Evolutionary conservation across 2,329 filamentous ascomycete genomes (phyloP).

Genomic region (Aspergillus thermomutatus): DNA sequence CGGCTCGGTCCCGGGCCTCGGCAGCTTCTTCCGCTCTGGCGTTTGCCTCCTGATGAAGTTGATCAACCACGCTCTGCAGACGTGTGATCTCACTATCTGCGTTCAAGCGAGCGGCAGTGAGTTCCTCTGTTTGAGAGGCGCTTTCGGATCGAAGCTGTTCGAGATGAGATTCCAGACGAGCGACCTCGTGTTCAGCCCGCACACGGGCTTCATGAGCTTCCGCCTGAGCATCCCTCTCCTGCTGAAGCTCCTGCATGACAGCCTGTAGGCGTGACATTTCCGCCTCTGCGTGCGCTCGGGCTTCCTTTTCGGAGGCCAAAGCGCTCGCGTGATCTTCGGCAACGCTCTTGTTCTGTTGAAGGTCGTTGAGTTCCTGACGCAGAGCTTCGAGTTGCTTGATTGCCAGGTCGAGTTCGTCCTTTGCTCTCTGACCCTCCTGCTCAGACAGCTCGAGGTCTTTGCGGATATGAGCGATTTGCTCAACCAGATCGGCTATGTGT

Average conservation of each 20-base stretch:
- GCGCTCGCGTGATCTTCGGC: slow-evolving; percentile 2
- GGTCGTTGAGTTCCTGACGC: neutral
- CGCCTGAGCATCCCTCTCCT: slow-evolving; percentile 21
- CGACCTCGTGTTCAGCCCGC: slow-evolving; percentile 14
- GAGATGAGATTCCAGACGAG: slow-evolving; percentile 12
- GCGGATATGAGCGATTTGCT: slow-evolving; percentile 58
- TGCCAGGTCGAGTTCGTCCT: slow-evolving; percentile 11
- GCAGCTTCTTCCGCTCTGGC: slow-evolving; percentile 15
- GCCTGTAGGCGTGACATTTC: slow-evolving; percentile 33
- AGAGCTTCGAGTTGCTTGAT: slow-evolving; percentile 1
- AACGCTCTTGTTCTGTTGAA: slow-evolving; percentile 4
- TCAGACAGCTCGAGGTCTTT: slow-evolving; percentile 30
- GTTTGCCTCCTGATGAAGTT: slow-evolving; percentile 28
- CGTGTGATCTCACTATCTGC: slow-evolving; percentile 25
- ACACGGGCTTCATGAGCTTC: slow-evolving; percentile 14
- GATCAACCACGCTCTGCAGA: slow-evolving; percentile 28
- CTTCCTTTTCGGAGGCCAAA: slow-evolving; percentile 11
- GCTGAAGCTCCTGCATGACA: slow-evolving; percentile 48
- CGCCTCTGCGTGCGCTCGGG: slow-evolving; percentile 22
- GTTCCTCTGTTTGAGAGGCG: slow-evolving; percentile 14
- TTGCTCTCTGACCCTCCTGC: slow-evolving; percentile 29
- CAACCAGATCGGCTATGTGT: slow-evolving; percentile 44
- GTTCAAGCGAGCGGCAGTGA: slow-evolving; percentile 15
- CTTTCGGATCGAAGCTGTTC: slow-evolving; percentile 14
- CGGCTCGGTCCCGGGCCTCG: slow-evolving; percentile 27